Conservation (phyloP, 805 yeast genomes). For the Kuraishia piskuri region DNA sequence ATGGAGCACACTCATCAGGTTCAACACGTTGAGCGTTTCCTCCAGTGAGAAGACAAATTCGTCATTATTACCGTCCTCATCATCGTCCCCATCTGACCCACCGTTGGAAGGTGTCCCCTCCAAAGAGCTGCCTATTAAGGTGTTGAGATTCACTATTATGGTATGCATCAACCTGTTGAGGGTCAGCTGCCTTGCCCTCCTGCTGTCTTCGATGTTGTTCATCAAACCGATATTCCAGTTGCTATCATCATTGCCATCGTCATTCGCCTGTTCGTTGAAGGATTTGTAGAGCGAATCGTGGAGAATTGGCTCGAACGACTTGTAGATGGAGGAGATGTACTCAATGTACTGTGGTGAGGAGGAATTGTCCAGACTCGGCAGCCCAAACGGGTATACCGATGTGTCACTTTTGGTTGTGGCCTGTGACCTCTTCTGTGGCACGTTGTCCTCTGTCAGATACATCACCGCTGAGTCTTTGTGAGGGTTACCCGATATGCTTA, state of each 20-base stretch:
- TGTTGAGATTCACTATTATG: constrained; percentile 19
- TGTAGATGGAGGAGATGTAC: constrained; percentile 43
- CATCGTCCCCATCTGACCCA: constrained; percentile 7
- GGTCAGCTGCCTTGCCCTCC: constrained; percentile 26
- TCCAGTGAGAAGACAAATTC: constrained; percentile 19
- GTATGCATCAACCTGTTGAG: constrained; percentile 18
- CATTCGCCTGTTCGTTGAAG: constrained; percentile 12
- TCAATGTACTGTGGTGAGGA: constrained; percentile 28
- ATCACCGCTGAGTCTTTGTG: background rate
- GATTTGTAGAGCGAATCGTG: constrained; percentile 31
- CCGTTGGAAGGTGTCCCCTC: constrained; percentile 5
- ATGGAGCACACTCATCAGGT: constrained; percentile 46
- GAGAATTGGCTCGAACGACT: constrained; percentile 41
- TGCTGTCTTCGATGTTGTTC: constrained; percentile 23
- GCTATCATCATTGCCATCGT: constrained; percentile 12
- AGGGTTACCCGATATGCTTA: background rate
- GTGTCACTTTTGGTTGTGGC: constrained; percentile 26
- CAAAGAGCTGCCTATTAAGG: constrained; percentile 20
- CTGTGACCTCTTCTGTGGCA: background rate
- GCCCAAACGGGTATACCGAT: constrained; percentile 25
- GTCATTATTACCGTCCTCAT: constrained; percentile 9
- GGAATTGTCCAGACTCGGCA: constrained; percentile 19
- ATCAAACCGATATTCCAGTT: constrained; percentile 21
- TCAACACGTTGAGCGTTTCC: constrained; percentile 43
- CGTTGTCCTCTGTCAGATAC: background rate